Base-by-base conservation (phyloP, 352 stramenopile genomes). In the Phytophthora macrochlamydospora region DNA sequence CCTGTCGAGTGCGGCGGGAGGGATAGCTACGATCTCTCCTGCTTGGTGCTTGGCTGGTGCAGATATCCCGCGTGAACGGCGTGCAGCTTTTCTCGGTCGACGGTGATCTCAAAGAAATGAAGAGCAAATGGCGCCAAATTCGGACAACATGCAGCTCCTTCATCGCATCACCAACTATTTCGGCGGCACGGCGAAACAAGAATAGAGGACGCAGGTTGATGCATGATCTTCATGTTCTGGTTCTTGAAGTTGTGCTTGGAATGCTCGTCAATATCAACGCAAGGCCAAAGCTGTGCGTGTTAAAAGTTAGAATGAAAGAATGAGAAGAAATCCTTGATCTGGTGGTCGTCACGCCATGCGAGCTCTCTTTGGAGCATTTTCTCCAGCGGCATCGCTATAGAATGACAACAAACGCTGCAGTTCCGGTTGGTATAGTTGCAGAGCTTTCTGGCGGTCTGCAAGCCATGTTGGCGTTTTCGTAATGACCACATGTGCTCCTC, bases 151-250 rank as follows among this genome's bases (percentile, higher is more conserved):
- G 62, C 37, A 38, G 18, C 18, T 24, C 18, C 52, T 35, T 56
- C 56, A 59, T 73, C 65, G 65, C 69, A 69, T 69, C 55, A 35
- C 31, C 7, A 38, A 18, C 65, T 69, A 69, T 73, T 69, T 65
- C 44, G 51, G 50, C 64, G 35, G 6, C 35, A 24, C 18, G 18
- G 18, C 18, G 18, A 24, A 24, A 24, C 56, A 73, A 73, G 65
- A 73, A 73, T 73, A 73, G 65, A 68, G 30, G 45, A 48, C 33
- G 35, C 14, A 24, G 8, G 35, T 6, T 40, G 6, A 40, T 40
- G 6, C 6, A 6, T 40, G 6, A 11, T 40, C 35, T 11, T 40
- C 35, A 11, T 40, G 35, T 40, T 40, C 35, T 40, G 6, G 35
- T 40, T 40, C 35, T 40, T 40, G 0, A 11, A 40, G 35, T 6